Conservation (phyloP, 1,284 basidiomycete species). For the Puccinia polysora region DNA sequence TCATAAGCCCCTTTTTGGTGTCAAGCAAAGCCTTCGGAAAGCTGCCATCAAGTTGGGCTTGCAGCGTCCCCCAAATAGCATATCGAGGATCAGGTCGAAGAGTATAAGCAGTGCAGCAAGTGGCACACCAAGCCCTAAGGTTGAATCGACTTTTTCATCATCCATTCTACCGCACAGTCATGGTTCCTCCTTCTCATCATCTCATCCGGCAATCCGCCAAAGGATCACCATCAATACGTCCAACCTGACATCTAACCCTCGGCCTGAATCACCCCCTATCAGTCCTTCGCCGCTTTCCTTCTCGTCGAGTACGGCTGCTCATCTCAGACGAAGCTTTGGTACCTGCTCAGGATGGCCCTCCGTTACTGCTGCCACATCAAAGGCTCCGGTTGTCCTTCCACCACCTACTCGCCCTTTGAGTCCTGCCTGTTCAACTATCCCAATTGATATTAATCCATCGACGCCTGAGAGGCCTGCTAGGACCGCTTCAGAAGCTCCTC, state of each 20-base stretch:
- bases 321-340: constrained; percentile 13
- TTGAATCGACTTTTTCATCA: constrained; percentile 1
- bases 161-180: background rate
- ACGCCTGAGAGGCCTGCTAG: background rate
- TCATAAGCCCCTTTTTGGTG: constrained; percentile 37
- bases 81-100: constrained; percentile 25
- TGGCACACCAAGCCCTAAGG: constrained; percentile 13
- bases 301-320: background rate
- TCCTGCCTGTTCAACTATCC: background rate
- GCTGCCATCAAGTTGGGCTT: constrained; percentile 41
- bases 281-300: background rate
- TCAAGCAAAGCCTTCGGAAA: constrained; percentile 39
- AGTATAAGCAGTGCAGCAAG: constrained; percentile 40
- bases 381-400: background rate
- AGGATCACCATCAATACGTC: constrained; percentile 20
- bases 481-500: background rate
- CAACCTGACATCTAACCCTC: background rate
- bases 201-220: background rate
- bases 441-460: background rate
- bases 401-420: background rate
- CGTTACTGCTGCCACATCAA: background rate
- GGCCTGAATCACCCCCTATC: background rate
- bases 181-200: constrained; percentile 34
- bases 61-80: constrained; percentile 9
- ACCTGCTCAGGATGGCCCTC: constrained; percentile 19